Conservation (phyloP, 148 eudicot species). For the Beta vulgaris region DNA sequence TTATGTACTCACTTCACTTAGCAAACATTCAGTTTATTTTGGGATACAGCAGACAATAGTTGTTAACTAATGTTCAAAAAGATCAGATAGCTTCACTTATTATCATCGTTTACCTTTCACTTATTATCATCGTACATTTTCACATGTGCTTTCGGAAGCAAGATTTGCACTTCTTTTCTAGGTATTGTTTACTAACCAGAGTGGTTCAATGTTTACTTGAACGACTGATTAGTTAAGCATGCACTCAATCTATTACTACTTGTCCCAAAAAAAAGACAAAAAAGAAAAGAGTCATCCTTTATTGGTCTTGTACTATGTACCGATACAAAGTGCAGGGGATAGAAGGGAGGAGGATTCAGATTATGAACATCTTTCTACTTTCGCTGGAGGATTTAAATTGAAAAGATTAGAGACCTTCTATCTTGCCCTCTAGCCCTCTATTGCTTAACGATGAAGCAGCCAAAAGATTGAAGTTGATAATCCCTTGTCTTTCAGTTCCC, state of each 20-base stretch:
- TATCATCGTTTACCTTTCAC: not conserved
- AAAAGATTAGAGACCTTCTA: not conserved
- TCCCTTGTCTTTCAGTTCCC: not conserved
- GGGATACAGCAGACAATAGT: not conserved
- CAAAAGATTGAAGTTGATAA: not conserved
- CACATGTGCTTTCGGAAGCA: not conserved
- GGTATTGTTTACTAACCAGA: not conserved
- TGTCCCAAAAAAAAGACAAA: not conserved
- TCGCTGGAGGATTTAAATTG: not conserved
- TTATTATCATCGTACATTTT: not conserved
- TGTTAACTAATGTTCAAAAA: not conserved
- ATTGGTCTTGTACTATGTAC: not conserved
- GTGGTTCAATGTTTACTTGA: not conserved
- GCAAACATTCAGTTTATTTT: no score
- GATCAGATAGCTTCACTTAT: not conserved
- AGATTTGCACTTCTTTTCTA: not conserved
- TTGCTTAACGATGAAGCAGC: not conserved
- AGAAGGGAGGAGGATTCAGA: not conserved
- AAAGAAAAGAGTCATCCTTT: not conserved
- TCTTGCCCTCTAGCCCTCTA: not conserved
- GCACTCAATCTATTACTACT: not conserved
- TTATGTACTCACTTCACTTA: no score
- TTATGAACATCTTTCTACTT: not conserved
- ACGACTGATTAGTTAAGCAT: not conserved
- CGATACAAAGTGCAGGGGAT: not conserved